phyloP scores from a whole-genome alignment of 2,329 filamentous ascomycete species.

The Furcasterigmium furcatum region DNA sequence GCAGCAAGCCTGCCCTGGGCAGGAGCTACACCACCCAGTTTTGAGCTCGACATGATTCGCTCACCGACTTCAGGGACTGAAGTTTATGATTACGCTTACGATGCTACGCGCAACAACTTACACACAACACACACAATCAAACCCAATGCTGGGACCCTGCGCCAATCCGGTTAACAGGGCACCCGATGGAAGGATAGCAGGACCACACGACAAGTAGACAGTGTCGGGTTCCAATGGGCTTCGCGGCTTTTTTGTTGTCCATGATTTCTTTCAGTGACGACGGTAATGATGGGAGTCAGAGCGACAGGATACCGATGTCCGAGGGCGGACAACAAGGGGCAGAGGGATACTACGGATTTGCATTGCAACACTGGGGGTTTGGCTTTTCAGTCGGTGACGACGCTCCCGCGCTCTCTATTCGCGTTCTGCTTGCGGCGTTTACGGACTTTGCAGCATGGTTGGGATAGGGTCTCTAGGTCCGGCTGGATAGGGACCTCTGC shows the following conservation, averaged over 20 bases:
- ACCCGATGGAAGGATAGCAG: neutral
- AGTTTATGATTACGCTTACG: slow-evolving; percentile 12
- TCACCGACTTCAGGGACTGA: slow-evolving; percentile 8
- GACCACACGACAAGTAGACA: slow-evolving; percentile 1
- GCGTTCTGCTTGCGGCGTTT: slow-evolving; percentile 1
- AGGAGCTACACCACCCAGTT: slow-evolving; percentile 34
- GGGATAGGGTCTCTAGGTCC: slow-evolving; percentile 3
- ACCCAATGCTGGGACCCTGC: too few relatives aligned
- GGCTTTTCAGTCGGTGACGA: neutral
- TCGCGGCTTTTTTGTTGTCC: slow-evolving; percentile 2
- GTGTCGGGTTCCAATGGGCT: slow-evolving; percentile 1
- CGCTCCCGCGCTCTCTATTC: too few relatives aligned
- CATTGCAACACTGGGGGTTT: neutral
- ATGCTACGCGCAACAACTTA: slow-evolving; percentile 12
- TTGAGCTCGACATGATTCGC: slow-evolving; percentile 16
- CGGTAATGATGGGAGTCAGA: slow-evolving; percentile 2
- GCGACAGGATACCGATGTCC: neutral
- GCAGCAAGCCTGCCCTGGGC: slow-evolving; percentile 28
- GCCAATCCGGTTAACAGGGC: too few relatives aligned
- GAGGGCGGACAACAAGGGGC: neutral
- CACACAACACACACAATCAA: neutral
- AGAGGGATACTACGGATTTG: neutral
- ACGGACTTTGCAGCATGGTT: slow-evolving; percentile 4
- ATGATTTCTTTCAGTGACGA: slow-evolving; percentile 2
- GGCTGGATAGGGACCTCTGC: neutral